Percentiles rank a stretch among this genome's conserved stretches.
Evolutionary conservation across 495 filamentous ascomycete genomes (phyloP).

Genomic region (Tetracladium marchalianum): DNA sequence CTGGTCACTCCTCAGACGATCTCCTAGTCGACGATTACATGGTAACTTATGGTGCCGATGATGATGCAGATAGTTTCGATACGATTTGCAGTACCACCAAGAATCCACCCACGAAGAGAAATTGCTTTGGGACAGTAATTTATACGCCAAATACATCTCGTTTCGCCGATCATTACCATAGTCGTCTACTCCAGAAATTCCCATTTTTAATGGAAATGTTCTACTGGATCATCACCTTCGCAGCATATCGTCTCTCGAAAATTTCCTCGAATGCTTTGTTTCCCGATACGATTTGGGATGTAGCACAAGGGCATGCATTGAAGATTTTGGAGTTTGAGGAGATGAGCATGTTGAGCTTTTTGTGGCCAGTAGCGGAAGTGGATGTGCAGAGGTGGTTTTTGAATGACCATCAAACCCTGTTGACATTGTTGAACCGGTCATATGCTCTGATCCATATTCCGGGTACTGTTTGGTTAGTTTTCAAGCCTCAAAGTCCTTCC

Average conservation of each 20-base stretch:
- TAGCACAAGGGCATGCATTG: slow-evolving; percentile 54
- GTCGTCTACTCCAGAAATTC: slow-evolving; percentile 49
- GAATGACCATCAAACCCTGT: slow-evolving; percentile 36
- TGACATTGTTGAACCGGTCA: slow-evolving; percentile 51
- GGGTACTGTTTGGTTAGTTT: slow-evolving; percentile 50
- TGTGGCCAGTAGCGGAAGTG: slow-evolving; percentile 45
- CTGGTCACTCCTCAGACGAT: slow-evolving; percentile 30
- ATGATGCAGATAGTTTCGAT: slow-evolving; percentile 10
- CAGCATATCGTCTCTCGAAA: slow-evolving; percentile 40
- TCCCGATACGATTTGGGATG: slow-evolving; percentile 53
- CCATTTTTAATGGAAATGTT: slow-evolving; percentile 64
- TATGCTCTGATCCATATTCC: slow-evolving; percentile 61
- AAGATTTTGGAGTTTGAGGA: slow-evolving; percentile 54
- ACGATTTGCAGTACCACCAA: slow-evolving; percentile 22
- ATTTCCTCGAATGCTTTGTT: slow-evolving; percentile 45
- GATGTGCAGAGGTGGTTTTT: slow-evolving; percentile 53
- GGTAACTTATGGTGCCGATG: slow-evolving; percentile 12
- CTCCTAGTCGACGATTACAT: slow-evolving; percentile 23
- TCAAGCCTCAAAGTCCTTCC: neutral
- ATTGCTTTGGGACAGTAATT: slow-evolving; percentile 34
- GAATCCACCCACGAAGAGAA: slow-evolving; percentile 34
- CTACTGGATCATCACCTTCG: slow-evolving; percentile 59
- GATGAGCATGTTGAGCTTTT: slow-evolving; percentile 36
- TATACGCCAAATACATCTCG: slow-evolving; percentile 48
- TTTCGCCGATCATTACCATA: slow-evolving; percentile 45